Evolutionary conservation across 352 stramenopile species (phyloP), one percentile per base, ranked within the genome.

Genomic region (Phytophthora macrochlamydospora): DNA sequence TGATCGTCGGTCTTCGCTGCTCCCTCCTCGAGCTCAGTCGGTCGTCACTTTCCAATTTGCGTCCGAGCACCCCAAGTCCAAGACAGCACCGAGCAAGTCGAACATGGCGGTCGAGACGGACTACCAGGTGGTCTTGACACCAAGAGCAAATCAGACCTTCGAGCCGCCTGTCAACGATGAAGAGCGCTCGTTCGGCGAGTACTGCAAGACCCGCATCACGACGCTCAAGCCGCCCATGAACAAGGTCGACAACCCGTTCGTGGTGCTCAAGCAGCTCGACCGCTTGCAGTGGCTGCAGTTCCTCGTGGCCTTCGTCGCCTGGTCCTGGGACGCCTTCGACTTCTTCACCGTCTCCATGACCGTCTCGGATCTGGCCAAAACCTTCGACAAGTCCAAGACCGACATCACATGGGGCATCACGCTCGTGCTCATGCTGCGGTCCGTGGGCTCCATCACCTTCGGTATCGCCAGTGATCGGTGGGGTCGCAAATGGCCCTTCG

Each of bases 281-380:
- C 69, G 69, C 40, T 62, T 77, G 60, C 70, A 82, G 32, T 82
- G 74, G 74, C 48, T 78, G 7, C 64, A 79, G 38, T 79, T 82
- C 51, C 44, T 69, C 18, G 61, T 79, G 13, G 56, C 58, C 24
- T 87, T 87, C 51, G 50, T 67, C 1, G 67, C 75, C 9, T 87
- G 78, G 78, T 67, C 63, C 2, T 87, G 78, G 78, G 78, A 87
- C 35, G 78, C 72, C 37, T 87, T 87, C 56, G 78, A 87, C 62
- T 87, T 87, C 62, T 87, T 87, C 67, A 87, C 78, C 2, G 78
- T 84, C 33, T 75, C 78, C 6, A 67, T 87, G 57, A 87, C 78
- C 0, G 53, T 87, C 53, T 80, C 75, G 4, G 78, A 87, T 0
- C 60, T 87, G n/a, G 72, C 75, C 28, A 51, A 83, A 54, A 71